These are phyloP conservation scores for Alloteropsis angusta DNA, from an alignment of 202 grass and related monocot species.

Conservation along the genomic window DNA sequence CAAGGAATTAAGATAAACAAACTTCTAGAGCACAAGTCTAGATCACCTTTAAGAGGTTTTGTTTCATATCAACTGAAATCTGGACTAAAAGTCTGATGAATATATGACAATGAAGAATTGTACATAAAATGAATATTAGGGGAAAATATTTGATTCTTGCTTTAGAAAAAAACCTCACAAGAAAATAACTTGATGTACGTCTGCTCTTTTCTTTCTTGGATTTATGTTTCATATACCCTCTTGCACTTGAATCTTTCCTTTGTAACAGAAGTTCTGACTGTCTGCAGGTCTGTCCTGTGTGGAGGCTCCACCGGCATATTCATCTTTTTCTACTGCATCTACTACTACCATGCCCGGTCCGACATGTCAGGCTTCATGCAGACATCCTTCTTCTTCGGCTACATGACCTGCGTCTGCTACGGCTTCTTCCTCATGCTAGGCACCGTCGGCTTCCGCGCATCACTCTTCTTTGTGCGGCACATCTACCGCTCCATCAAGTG, in stretches of 20 bases:
- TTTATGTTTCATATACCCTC: neutral
- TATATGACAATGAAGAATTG: neutral
- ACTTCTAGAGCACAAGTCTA: neutral
- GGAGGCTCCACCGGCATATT: slow-evolving; percentile 89
- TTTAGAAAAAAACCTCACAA: neutral
- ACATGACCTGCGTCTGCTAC: slow-evolving; percentile 94
- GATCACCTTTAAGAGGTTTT: too few relatives aligned
- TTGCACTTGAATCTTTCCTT: neutral
- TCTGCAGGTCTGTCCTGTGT: slow-evolving; percentile 69
- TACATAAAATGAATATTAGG: neutral
- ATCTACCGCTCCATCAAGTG: slow-evolving; percentile 96
- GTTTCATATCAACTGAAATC: neutral
- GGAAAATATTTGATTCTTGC: neutral
- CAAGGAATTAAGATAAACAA: neutral
- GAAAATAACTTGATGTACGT: neutral
- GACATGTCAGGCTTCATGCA: slow-evolving; percentile 98
- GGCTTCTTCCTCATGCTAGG: slow-evolving; percentile 95
- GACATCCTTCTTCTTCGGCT: slow-evolving; percentile 93
- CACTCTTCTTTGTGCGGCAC: slow-evolving; percentile 71
- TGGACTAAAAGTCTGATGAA: neutral
- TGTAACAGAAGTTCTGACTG: neutral
- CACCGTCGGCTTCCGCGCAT: slow-evolving; percentile 71
- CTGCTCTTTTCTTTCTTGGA: neutral
- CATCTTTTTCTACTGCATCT: slow-evolving; percentile 88
- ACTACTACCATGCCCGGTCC: slow-evolving; percentile 89